These are phyloP conservation scores for Hypholoma fasciculare DNA, from an alignment of 768 basidiomycete genomes.

Conservation along the genomic window DNA sequence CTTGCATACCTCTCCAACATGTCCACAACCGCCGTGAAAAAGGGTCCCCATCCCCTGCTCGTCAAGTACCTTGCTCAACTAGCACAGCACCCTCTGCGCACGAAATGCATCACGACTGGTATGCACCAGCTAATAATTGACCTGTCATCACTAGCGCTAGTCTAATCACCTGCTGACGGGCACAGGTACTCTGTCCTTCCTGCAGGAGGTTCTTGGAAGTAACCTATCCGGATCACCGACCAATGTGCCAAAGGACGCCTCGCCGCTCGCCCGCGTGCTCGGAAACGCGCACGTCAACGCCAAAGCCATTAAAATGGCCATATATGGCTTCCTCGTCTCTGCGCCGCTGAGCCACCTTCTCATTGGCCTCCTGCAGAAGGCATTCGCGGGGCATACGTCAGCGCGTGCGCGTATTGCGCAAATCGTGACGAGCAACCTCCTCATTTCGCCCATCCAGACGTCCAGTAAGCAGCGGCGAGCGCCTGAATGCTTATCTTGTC, in stretches of 20 bases:
- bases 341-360: constrained; percentile 81
- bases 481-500: neutral
- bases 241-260: constrained; percentile 52
- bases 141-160: neutral
- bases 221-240: constrained; percentile 64
- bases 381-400: constrained; percentile 74
- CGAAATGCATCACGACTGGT: constrained; percentile 81
- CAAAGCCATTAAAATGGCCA: constrained; percentile 80
- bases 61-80: constrained; percentile 73
- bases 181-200: constrained; percentile 51
- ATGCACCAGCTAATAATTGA: constrained; percentile 6
- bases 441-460: constrained; percentile 77
- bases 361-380: constrained; percentile 69
- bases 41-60: constrained; percentile 47
- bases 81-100: constrained; percentile 68
- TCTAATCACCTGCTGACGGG: neutral
- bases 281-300: constrained; percentile 59
- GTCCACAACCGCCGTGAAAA: constrained; percentile 32
- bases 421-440: constrained; percentile 73
- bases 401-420: constrained; percentile 65
- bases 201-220: constrained; percentile 83
- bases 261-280: constrained; percentile 50
- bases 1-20: constrained; percentile 27
- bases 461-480: constrained; percentile 42
- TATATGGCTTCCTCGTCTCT: constrained; percentile 82